These are phyloP conservation scores for Penicillium argentinense DNA, from an alignment of 495 filamentous ascomycete genomes.

Conservation along the genomic window DNA sequence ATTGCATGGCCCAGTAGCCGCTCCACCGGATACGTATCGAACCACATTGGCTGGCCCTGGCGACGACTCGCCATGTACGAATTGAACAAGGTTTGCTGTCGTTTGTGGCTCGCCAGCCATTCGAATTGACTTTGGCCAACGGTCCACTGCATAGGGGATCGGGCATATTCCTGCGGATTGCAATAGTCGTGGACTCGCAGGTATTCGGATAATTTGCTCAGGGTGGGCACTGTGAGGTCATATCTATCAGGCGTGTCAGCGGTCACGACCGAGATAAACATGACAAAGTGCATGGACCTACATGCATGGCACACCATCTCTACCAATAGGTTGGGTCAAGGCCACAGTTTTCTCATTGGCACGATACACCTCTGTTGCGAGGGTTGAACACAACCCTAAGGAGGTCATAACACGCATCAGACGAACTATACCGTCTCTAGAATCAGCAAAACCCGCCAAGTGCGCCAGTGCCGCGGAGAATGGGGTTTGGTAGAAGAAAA, in stretches of 20 bases:
- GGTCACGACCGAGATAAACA: neutral
- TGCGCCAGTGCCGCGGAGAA: neutral
- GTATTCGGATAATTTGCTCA: constrained; percentile 35
- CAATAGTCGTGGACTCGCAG: constrained; percentile 29
- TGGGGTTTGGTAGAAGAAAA: neutral
- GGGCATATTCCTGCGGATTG: constrained; percentile 33
- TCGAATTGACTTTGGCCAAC: constrained; percentile 44
- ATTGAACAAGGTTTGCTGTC: constrained; percentile 38
- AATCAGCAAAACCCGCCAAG: neutral
- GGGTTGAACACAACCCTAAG: constrained; percentile 31
- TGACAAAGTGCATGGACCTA: constrained; percentile 20
- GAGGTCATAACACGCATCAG: constrained; percentile 40
- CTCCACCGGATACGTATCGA: constrained; percentile 36
- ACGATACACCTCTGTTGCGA: constrained; percentile 24
- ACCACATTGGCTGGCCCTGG: constrained; percentile 35
- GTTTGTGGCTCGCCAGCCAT: constrained; percentile 32
- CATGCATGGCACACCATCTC: constrained; percentile 42
- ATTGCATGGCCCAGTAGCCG: constrained; percentile 18
- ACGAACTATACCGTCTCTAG: constrained; percentile 23
- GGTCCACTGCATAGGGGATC: constrained; percentile 40
- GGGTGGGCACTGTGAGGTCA: constrained; percentile 39
- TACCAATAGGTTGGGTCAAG: constrained; percentile 34
- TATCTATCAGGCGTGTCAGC: constrained; percentile 21
- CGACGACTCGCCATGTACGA: constrained; percentile 43
- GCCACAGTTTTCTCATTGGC: constrained; percentile 34